phyloP scores from a whole-genome alignment of 768 basidiomycete species.

The Tephrocybe sp. region DNA sequence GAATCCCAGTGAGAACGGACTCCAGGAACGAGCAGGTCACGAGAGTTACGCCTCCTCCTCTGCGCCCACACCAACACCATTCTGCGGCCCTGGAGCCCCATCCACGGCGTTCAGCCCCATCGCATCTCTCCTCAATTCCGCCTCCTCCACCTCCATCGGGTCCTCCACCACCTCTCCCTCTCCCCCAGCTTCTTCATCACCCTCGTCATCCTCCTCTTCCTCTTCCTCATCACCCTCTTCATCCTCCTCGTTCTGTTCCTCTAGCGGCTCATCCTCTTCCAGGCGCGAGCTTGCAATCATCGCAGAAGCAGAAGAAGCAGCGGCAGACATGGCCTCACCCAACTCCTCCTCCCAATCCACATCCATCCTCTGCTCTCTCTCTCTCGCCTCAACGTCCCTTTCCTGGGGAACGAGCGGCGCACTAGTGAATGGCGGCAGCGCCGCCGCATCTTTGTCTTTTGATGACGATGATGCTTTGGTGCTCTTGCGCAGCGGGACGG shows the following conservation, averaged over 20 bases:
- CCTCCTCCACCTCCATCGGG: conserved; percentile 32
- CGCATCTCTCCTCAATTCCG: conserved; percentile 24
- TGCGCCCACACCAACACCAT: background rate
- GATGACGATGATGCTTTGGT: too few species aligned
- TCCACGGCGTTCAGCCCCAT: conserved; percentile 8
- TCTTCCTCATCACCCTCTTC: conserved; percentile 41
- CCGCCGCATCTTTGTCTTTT: conserved; percentile 23
- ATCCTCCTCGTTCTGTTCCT: conserved; percentile 25
- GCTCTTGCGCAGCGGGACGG: conserved; percentile 19
- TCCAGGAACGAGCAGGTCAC: too few species aligned
- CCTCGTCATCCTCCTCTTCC: conserved; percentile 35
- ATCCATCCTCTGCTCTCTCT: conserved; percentile 30
- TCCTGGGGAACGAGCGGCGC: conserved; percentile 22
- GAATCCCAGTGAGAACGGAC: too few species aligned
- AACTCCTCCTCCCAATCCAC: too few species aligned
- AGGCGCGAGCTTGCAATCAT: too few species aligned
- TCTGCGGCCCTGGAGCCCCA: background rate
- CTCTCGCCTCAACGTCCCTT: conserved; percentile 31
- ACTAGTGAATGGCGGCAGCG: conserved; percentile 30
- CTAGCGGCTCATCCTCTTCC: conserved; percentile 1
- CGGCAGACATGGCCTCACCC: conserved; percentile 28
- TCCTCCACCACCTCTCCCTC: conserved; percentile 25
- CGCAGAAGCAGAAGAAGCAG: conserved; percentile 16
- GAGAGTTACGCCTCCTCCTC: too few species aligned
- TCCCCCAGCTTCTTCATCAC: conserved; percentile 24